A percentile compares a stretch with the other conserved stretches of the same genome.
Evolutionary conservation across 768 basidiomycete species (phyloP).

Genomic region (Tulasnella sp.): DNA sequence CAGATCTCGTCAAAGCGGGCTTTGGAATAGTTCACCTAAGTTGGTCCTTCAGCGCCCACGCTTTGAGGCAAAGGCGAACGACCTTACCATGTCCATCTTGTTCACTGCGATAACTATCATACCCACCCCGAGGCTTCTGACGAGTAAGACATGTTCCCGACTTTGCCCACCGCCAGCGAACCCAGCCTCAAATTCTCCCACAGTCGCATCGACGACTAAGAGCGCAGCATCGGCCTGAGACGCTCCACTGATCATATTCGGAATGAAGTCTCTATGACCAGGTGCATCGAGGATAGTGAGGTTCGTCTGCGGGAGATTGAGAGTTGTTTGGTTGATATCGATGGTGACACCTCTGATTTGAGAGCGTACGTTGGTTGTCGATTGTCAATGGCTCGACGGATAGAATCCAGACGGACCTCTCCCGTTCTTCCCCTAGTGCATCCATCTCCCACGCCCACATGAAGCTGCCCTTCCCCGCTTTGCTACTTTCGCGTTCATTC

Average conservation of each 20-base stretch:
- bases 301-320: slow-evolving; percentile 60
- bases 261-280: slow-evolving; percentile 94
- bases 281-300: slow-evolving; percentile 96
- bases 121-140: slow-evolving; percentile 82
- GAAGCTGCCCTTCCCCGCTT: slow-evolving; percentile 88
- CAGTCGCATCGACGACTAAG: slow-evolving; percentile 81
- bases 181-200: slow-evolving; percentile 91
- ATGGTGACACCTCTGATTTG: slow-evolving; percentile 83
- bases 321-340: slow-evolving; percentile 82
- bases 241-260: slow-evolving; percentile 99
- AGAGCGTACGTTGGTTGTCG: background rate
- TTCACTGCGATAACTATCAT: slow-evolving; percentile 90
- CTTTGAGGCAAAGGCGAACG: background rate
- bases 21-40: slow-evolving; percentile 77
- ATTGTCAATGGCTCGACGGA: background rate
- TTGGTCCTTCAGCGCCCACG: background rate
- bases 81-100: slow-evolving; percentile 79
- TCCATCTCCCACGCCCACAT: slow-evolving; percentile 98
- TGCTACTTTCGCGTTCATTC: slow-evolving; percentile 83
- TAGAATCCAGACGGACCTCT: slow-evolving; percentile 45
- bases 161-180: slow-evolving; percentile 94
- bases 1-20: slow-evolving; percentile 81
- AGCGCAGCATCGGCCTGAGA: slow-evolving; percentile 93
- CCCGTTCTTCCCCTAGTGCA: slow-evolving; percentile 83
- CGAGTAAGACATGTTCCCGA: slow-evolving; percentile 84